These are phyloP conservation scores for Coemansia biformis DNA, from an alignment of 192 early-diverging fungal species.

Conservation along the genomic window DNA sequence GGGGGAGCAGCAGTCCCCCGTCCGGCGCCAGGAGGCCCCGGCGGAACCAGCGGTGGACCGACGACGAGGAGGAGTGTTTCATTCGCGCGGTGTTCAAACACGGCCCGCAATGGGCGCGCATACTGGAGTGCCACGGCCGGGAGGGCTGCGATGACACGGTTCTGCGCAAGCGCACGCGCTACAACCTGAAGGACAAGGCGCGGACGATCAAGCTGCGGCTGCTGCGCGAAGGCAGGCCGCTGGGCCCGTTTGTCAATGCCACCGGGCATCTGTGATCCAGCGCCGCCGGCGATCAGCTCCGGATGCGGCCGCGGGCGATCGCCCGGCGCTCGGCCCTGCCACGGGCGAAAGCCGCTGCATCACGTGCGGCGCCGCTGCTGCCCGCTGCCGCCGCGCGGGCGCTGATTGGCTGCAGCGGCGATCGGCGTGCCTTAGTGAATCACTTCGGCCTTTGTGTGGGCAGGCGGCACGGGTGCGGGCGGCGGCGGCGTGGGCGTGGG, in stretches of 20 bases:
- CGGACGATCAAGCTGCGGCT: constrained; percentile 44
- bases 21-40: too few relatives aligned
- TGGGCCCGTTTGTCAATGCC: constrained; percentile 21
- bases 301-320: constrained; percentile 2
- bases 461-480: not conserved
- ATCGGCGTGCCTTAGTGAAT: constrained; percentile 2
- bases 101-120: constrained; percentile 28
- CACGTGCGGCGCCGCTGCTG: too few relatives aligned
- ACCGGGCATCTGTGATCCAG: constrained; percentile 7
- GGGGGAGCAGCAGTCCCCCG: too few relatives aligned
- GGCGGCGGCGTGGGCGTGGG: not conserved
- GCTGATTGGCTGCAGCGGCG: constrained; percentile 11
- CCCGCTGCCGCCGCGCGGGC: too few relatives aligned
- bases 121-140: constrained; percentile 25
- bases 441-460: not conserved
- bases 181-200: constrained; percentile 50
- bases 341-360: not conserved
- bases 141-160: constrained; percentile 16
- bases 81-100: constrained; percentile 19
- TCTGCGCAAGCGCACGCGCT: constrained; percentile 27
- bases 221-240: constrained; percentile 30
- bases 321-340: not conserved
- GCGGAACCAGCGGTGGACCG: constrained; percentile 18
- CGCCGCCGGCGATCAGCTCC: constrained; percentile 1
- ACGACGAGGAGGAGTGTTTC: constrained; percentile 34